Conservation (phyloP, 2,329 filamentous ascomycete species). For the Colletotrichum nymphaeae region DNA sequence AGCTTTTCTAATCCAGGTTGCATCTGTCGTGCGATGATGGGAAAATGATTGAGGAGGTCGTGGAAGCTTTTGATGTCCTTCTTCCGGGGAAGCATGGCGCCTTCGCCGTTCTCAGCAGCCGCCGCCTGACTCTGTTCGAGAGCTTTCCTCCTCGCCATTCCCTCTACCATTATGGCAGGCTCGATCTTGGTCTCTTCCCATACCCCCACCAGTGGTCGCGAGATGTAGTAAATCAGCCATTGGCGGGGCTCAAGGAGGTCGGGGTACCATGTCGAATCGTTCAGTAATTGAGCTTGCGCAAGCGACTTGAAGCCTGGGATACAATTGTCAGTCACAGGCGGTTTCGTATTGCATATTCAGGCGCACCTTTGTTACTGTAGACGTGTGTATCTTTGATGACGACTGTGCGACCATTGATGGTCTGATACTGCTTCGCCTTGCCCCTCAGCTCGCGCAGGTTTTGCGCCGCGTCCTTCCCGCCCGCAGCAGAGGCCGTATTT, state of each 20-base stretch:
- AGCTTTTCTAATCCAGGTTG: slow-evolving; percentile 89
- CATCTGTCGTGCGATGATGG: slow-evolving; percentile 97
- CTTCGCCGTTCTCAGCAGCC: slow-evolving; percentile 54
- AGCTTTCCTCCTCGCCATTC: slow-evolving; percentile 51
- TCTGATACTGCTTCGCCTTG: slow-evolving; percentile 94
- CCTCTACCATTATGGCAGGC: slow-evolving; percentile 69
- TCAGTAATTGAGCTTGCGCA: slow-evolving; percentile 87
- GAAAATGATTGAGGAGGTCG: slow-evolving; percentile 90
- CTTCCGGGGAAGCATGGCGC: slow-evolving; percentile 70
- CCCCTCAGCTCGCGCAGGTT: slow-evolving; percentile 87
- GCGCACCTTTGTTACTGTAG: slow-evolving; percentile 93
- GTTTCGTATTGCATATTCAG: not conserved
- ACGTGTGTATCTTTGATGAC: slow-evolving; percentile 93
- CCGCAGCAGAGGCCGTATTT: slow-evolving; percentile 56
- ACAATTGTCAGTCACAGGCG: slow-evolving; percentile 14
- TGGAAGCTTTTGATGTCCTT: slow-evolving; percentile 93
- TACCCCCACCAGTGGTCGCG: slow-evolving; percentile 84
- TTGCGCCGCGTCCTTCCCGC: slow-evolving; percentile 66
- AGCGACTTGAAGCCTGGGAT: slow-evolving; percentile 85
- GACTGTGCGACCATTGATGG: slow-evolving; percentile 90
- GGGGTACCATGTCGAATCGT: slow-evolving; percentile 88
- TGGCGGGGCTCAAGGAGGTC: slow-evolving; percentile 89
- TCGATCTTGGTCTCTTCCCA: slow-evolving; percentile 81
- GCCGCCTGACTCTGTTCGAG: slow-evolving; percentile 50
- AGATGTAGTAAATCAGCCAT: slow-evolving; percentile 98